These are phyloP conservation scores for Hypoxylon lienhwacheense DNA, from an alignment of 495 filamentous ascomycete species.

Conservation along the genomic window DNA sequence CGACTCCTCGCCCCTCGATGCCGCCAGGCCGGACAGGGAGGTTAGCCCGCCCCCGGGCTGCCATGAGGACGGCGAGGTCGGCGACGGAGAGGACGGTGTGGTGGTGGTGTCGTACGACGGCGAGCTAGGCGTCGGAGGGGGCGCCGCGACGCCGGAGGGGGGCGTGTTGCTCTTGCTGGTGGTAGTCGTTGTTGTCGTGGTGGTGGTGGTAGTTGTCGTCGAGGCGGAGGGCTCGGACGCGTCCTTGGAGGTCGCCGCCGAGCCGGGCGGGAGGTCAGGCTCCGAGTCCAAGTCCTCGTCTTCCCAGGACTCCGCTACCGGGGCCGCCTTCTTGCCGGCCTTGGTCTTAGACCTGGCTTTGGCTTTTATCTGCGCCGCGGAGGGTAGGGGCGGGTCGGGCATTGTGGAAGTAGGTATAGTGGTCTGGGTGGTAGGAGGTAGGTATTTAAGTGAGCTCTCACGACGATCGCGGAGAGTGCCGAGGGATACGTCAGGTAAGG, in stretches of 20 bases:
- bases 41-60: neutral
- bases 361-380: conserved; percentile 12
- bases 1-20: conserved; percentile 26
- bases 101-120: conserved; percentile 45
- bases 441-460: no score
- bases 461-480: no score
- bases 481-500: neutral
- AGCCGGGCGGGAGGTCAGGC: no score
- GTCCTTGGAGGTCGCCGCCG: no score
- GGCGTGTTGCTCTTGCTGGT: conserved; percentile 27
- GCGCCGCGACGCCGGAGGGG: conserved; percentile 46
- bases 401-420: conserved; percentile 34
- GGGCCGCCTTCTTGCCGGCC: conserved; percentile 40
- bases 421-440: neutral
- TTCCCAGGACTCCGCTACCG: conserved; percentile 83
- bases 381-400: conserved; percentile 44
- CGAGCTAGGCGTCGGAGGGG: conserved; percentile 64
- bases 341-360: conserved; percentile 28
- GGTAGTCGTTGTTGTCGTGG: conserved; percentile 45
- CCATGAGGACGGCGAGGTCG: neutral
- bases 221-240: conserved; percentile 21
- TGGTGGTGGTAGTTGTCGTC: conserved; percentile 35
- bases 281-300: conserved; percentile 63
- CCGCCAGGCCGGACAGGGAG: conserved; percentile 28
- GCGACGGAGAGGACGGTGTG: no score